phyloP scores from a whole-genome alignment of 2,329 filamentous ascomycete genomes.

The Lasiodiplodia sp. region DNA sequence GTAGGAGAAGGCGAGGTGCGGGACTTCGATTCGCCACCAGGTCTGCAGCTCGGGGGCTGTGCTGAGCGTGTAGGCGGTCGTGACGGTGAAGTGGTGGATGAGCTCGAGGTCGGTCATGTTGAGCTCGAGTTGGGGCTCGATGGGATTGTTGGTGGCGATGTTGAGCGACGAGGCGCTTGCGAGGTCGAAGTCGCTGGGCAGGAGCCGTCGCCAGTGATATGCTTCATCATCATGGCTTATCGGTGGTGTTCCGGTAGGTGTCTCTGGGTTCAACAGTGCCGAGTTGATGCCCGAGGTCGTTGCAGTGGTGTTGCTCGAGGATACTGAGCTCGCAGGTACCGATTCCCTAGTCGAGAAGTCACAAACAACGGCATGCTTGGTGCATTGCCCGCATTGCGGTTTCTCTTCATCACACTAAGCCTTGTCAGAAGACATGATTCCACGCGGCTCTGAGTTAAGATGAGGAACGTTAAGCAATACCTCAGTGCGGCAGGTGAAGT shows the following conservation, averaged over 20 bases:
- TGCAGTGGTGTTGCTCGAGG: conserved; percentile 12
- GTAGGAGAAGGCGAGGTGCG: conserved; percentile 48
- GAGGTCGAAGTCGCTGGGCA: background rate
- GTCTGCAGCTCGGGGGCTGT: conserved; percentile 34
- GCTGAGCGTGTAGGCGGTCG: conserved; percentile 38
- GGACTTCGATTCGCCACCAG: conserved; percentile 37
- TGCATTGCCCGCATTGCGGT: conserved; percentile 41
- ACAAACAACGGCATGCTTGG: conserved; percentile 40
- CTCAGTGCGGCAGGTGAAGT: no score
- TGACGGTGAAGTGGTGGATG: conserved; percentile 42
- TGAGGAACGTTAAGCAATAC: no score
- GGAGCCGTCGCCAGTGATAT: background rate
- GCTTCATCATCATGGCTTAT: background rate
- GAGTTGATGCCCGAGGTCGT: conserved; percentile 7
- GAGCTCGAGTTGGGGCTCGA: conserved; percentile 2
- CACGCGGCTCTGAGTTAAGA: background rate
- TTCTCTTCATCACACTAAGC: conserved; percentile 42
- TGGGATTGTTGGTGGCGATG: background rate
- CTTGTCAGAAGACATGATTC: background rate
- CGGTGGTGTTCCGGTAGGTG: background rate
- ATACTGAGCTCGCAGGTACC: background rate
- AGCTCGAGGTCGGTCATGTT: conserved; percentile 37
- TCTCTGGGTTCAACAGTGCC: background rate
- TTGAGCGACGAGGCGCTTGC: background rate
- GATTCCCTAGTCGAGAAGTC: conserved; percentile 32